Evolutionary conservation across 305 asterid species (phyloP), one percentile per base, ranked within the genome.

Genomic region (Fraxinus platypoda): DNA sequence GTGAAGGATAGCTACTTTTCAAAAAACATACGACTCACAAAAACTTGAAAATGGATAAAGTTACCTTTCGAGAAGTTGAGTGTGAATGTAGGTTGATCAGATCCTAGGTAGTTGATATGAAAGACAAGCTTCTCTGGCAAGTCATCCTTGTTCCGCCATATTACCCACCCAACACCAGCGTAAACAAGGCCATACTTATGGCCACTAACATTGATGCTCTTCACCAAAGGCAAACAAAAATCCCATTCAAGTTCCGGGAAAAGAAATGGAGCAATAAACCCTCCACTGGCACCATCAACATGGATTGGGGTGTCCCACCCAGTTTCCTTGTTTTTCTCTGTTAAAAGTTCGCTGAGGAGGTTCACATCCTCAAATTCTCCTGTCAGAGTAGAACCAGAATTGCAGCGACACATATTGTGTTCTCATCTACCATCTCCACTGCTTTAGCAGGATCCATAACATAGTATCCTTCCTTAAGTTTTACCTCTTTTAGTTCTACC

Each of bases 241-340:
- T 92, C 95, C 95, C 95, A 92, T 64, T 88, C 89, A 5, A 90
- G 92, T 31, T 92, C 94, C 21, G 92, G 93, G 78, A 86, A 87
- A 54, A 90, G 68, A 75, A 92, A 92, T 0, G 95, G 95, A 62
- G 93, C 93, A 25, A 91, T 82, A 70, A 91, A 91, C 59, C 95
- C 95, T 81, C 95, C 94, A 74, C 95, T 92, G 5, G 94, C 95
- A 7, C 94, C 95, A 88, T 92, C 95, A 11, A 92, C 95, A 59
- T 92, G 95, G 54, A 92, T 90, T 0, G 94, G 95, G 41, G 91
- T 87, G 84, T 87, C 89, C 94, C 95, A 90, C 59, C 92, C 94
- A n/a, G 94, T 89, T 85, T 90, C 91, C 62, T 80, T 25, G 66
- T 92, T 92, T 90, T 92, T 90, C 78, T 85, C 52, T 0, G 75